A percentile compares a stretch with the other conserved stretches of the same genome.
Conservation (phyloP, 2,329 filamentous ascomycete species). For the Trichoderma endophyticum region DNA sequence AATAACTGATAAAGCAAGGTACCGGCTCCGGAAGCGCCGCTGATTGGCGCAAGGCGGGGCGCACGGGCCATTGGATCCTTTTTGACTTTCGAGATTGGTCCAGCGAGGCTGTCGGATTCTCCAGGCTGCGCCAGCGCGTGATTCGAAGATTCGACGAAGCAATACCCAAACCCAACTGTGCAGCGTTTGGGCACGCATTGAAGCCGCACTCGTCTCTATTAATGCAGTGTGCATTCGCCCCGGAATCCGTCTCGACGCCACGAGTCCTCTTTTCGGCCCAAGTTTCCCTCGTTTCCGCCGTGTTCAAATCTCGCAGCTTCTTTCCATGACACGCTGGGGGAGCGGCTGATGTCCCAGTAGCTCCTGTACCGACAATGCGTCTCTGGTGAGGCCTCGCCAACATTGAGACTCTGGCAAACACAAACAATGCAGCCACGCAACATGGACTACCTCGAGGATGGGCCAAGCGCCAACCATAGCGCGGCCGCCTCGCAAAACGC, state of each 20-base stretch:
- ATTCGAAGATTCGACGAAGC: slow-evolving; percentile 12
- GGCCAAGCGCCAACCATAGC: slow-evolving; percentile 28
- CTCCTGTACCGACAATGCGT: slow-evolving; percentile 30
- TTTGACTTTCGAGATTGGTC: slow-evolving; percentile 7
- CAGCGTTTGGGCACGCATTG: slow-evolving; percentile 12
- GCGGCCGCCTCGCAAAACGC: slow-evolving; percentile 25
- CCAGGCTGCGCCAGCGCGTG: slow-evolving; percentile 18
- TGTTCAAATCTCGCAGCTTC: neutral
- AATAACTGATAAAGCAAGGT: slow-evolving; percentile 31
- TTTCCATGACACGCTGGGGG: slow-evolving; percentile 15
- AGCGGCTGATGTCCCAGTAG: neutral
- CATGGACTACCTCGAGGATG: slow-evolving; percentile 35
- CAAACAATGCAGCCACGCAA: slow-evolving; percentile 27
- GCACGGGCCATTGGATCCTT: slow-evolving; percentile 12
- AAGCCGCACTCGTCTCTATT: neutral
- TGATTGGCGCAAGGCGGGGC: slow-evolving; percentile 5
- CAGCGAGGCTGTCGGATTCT: slow-evolving; percentile 23
- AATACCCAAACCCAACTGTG: slow-evolving; percentile 9
- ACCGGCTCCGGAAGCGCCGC: slow-evolving; percentile 25
- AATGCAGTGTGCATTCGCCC: neutral
- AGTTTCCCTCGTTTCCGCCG: neutral
- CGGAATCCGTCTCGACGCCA: neutral
- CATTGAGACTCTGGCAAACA: slow-evolving; percentile 31
- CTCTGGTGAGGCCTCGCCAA: slow-evolving; percentile 29
- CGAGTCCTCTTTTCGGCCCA: neutral